phyloP scores from a whole-genome alignment of 257 asterid species.

The Solanum clarkiae region DNA sequence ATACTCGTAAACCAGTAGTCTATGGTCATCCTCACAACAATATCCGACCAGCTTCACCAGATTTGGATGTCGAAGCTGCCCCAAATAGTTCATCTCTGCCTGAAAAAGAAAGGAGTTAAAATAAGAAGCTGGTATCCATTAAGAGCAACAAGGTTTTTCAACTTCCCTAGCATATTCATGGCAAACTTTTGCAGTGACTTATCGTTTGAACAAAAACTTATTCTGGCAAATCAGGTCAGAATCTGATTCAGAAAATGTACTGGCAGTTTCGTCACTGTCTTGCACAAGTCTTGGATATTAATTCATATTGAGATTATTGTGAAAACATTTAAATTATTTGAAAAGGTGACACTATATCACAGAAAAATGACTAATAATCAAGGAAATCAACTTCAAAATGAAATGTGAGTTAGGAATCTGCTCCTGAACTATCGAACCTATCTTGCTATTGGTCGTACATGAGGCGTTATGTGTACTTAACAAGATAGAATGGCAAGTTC shows the following conservation, averaged over 20 bases:
- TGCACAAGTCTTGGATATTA: background rate
- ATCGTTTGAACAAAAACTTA: background rate
- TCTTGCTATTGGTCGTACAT: background rate
- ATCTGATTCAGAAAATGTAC: background rate
- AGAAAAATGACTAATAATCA: background rate
- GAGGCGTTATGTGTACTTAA: background rate
- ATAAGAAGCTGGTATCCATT: background rate
- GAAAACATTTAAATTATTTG: background rate
- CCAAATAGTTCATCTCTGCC: slow-evolving; percentile 93
- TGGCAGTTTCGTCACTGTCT: background rate
- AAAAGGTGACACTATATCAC: background rate
- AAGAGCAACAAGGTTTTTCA: background rate
- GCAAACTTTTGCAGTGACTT: background rate
- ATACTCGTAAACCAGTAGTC: slow-evolving; percentile 82
- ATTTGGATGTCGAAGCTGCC: slow-evolving; percentile 76
- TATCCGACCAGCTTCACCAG: slow-evolving; percentile 81
- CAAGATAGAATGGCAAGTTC: background rate
- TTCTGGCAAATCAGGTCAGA: background rate
- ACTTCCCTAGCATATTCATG: background rate
- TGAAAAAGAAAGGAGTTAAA: slow-evolving; percentile 12
- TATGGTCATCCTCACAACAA: slow-evolving; percentile 78
- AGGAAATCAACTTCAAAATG: background rate
- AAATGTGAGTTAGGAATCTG: background rate
- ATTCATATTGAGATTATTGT: background rate
- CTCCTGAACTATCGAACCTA: background rate